Evolutionary conservation across 805 yeast species (phyloP).

Genomic region (Wickerhamiella allomyrinae): DNA sequence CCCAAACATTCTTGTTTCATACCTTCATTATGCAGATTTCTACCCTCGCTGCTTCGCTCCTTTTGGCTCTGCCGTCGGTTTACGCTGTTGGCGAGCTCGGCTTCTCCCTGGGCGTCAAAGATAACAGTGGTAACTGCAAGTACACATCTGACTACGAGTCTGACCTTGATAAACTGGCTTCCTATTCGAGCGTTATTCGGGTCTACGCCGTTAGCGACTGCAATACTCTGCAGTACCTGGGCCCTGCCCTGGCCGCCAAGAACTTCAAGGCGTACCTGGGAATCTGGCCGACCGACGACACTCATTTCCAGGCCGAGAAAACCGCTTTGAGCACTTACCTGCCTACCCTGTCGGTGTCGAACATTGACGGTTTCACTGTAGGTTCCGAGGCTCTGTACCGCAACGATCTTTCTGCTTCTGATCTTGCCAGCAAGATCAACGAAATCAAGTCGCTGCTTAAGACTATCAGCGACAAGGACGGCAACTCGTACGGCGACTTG

Average conservation of each 20-base stretch:
- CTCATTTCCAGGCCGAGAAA: constrained; percentile 64
- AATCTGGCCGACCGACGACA: constrained; percentile 85
- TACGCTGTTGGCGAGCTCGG: constrained; percentile 59
- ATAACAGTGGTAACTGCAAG: constrained; percentile 63
- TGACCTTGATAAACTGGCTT: constrained; percentile 48
- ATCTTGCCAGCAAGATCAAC: constrained; percentile 53
- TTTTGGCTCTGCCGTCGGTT: constrained; percentile 32
- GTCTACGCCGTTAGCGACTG: constrained; percentile 91
- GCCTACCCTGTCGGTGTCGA: constrained; percentile 46
- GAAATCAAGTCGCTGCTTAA: constrained; percentile 46
- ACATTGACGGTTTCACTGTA: constrained; percentile 67
- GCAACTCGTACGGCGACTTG: constrained; percentile 53
- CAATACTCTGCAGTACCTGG: constrained; percentile 69
- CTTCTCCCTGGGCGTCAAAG: constrained; percentile 75
- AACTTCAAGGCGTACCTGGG: constrained; percentile 72
- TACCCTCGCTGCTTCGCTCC: constrained; percentile 32
- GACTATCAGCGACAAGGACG: constrained; percentile 61
- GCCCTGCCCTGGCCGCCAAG: constrained; percentile 70
- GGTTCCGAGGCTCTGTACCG: constrained; percentile 96
- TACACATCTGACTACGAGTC: constrained; percentile 48
- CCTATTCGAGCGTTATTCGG: constrained; percentile 54
- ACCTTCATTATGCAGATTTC: constrained; percentile 21
- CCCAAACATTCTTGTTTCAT: neutral
- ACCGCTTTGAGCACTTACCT: constrained; percentile 53
- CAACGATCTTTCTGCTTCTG: constrained; percentile 61